Conservation (phyloP, 352 stramenopile genomes). For the Pythium volutum region DNA sequence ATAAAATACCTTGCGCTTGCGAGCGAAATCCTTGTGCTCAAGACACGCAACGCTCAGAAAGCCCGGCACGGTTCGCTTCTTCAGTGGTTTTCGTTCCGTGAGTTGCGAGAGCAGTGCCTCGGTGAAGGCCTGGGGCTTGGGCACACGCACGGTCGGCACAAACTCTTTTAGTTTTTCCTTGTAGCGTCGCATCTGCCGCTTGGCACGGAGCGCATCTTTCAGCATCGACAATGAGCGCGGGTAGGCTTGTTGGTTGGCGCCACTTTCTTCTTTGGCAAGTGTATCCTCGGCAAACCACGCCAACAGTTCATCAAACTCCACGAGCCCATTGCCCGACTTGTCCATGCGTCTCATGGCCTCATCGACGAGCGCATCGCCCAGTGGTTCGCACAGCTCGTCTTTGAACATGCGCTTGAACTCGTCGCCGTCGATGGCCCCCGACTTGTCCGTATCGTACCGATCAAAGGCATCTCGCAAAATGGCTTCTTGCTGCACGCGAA, state of each 20-base stretch:
- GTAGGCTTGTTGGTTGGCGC: neutral
- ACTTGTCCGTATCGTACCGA: slow-evolving; percentile 39
- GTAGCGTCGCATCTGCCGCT: slow-evolving; percentile 42
- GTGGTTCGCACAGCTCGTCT: slow-evolving; percentile 43
- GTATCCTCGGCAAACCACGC: slow-evolving; percentile 38
- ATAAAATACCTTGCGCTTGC: slow-evolving; percentile 45
- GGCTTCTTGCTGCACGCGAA: slow-evolving; percentile 36
- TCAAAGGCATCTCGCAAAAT: slow-evolving; percentile 48
- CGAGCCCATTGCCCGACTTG: slow-evolving; percentile 36
- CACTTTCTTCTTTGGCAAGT: slow-evolving; percentile 22
- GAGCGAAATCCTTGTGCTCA: slow-evolving; percentile 31
- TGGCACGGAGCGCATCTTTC: slow-evolving; percentile 38
- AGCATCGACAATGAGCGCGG: slow-evolving; percentile 25
- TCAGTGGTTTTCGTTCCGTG: slow-evolving; percentile 7
- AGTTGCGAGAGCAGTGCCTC: slow-evolving; percentile 2
- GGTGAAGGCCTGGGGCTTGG: neutral
- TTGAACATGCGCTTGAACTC: slow-evolving; percentile 44
- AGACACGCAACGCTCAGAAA: slow-evolving; percentile 34
- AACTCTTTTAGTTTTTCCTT: slow-evolving; percentile 39
- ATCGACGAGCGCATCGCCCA: slow-evolving; percentile 33
- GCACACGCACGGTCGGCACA: slow-evolving; percentile 7
- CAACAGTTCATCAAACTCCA: slow-evolving; percentile 46
- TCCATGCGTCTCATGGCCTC: slow-evolving; percentile 38
- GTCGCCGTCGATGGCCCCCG: slow-evolving; percentile 31
- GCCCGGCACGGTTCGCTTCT: slow-evolving; percentile 32